Percentiles rank a stretch among this genome's conserved stretches.
These are phyloP conservation scores for Oryza longistaminata DNA, from an alignment of 176 grass and related monocot genomes.

Conservation along the genomic window DNA sequence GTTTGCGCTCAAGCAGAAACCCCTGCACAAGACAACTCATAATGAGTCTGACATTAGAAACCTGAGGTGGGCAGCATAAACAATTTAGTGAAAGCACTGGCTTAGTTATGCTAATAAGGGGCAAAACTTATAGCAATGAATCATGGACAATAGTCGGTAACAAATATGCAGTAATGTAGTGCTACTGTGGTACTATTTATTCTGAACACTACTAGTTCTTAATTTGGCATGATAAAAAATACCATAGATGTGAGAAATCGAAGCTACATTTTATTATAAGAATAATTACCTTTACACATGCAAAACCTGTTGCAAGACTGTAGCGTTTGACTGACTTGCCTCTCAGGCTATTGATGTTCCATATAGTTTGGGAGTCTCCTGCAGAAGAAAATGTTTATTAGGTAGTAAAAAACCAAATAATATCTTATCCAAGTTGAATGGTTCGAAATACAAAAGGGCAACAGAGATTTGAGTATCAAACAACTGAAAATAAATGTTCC, in stretches of 20 bases:
- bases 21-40: slow-evolving; percentile 52
- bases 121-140: background rate
- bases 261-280: background rate
- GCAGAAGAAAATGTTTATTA: slow-evolving; percentile 45
- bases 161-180: background rate
- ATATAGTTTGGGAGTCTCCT: slow-evolving; percentile 90
- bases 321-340: slow-evolving; percentile 65
- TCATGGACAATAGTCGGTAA: background rate
- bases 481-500: slow-evolving; percentile 9
- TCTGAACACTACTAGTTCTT: background rate
- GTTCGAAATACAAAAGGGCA: slow-evolving; percentile 21
- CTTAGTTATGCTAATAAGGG: background rate
- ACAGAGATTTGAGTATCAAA: slow-evolving; percentile 25
- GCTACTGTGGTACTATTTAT: background rate
- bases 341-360: slow-evolving; percentile 84
- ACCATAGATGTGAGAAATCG: background rate
- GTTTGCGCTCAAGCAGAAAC: slow-evolving; percentile 78
- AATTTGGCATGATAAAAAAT: background rate
- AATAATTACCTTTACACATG: slow-evolving; percentile 83
- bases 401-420: background rate
- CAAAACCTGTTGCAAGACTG: slow-evolving; percentile 71
- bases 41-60: slow-evolving; percentile 25
- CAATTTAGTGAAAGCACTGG: background rate
- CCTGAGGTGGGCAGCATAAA: background rate
- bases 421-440: slow-evolving; percentile 1